Base-by-base conservation (phyloP, 352 stramenopile genomes). In the Phytophthora meadii region DNA sequence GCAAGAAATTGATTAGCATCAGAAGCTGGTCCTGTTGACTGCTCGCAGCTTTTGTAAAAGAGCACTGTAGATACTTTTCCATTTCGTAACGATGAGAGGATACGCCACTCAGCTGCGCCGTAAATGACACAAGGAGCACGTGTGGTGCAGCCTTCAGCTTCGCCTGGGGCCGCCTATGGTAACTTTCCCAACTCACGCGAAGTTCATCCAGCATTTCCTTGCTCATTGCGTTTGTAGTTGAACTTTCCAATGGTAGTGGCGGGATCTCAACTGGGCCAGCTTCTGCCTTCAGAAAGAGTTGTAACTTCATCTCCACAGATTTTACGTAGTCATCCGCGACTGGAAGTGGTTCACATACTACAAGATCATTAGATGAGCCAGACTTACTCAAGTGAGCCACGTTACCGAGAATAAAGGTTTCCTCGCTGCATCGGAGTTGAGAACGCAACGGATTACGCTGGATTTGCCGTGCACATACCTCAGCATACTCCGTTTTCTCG, bases 121-220 rank as follows among this genome's bases (percentile, higher is more conserved):
- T 17, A 19, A 73, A 75, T 42, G 44, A 41, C 10, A 25, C 7
- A 1, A 68, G 14, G 2, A 79, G 40, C 3, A 10, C 4, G 6
- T 12, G 19, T 12, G 50, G 52, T 2, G 46, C 17, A 9, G 15
- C 9, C 0, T 55, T 60, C 17, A 82, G 36, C 19, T 51, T 10
- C 1, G 28, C 19, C 8, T 74, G 22, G 4, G 42, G 5, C 15
- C 82, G 54, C 0, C 28, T 45, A 32, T 86, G 73, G 36, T 82
- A 76, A 8, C 55, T 62, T 1, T 63, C 15, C 77, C 79, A 90
- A 45, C 75, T 90, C 2, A 65, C 22, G 55, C 70, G 48, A 4
- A 90, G 32, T 28, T 85, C 77, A 1, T 51, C 42, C 19, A 80
- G 48, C 77, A 90, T 85, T 1, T 25, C 52, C 12, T 42, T 57